Base-by-base conservation (phyloP, 1,284 basidiomycete genomes). In the Puccinia novopanici region DNA sequence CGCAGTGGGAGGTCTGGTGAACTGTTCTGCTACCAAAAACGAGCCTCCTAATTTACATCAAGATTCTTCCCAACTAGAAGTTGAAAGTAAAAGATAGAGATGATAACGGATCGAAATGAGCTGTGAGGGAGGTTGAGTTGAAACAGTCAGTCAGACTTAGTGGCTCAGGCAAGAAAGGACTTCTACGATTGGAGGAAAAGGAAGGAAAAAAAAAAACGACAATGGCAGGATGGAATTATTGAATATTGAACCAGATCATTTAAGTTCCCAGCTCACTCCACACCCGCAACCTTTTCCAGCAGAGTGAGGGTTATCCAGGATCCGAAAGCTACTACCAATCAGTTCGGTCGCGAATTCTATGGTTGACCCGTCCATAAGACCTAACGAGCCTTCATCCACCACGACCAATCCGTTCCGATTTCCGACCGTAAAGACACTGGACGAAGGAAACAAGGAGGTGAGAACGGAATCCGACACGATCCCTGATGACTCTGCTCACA, bases 341-440 rank as follows among this genome's bases (percentile, higher is more conserved):
- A 96, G 89, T 86, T 96, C 94, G 0, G 93, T 95, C 0, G 92
- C 92, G 84, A 90, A 96, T 86, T 96, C 94, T 68, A 96, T 88
- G 0, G 91, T 93, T 2, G 92, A 90, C 6, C 93, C 93, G 73
- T 92, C 92, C 54, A 96, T 86, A 22, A 96, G 88, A 6, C 89
- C 87, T 61, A 96, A 87, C 0, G 93, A 94, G 24, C 93, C 88
- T 0, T 92, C 91, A 84, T 96, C 94, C 19, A 96, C 89, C 54
- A 93, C 84, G 24, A 95, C 86, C 0, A 83, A 80, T 2, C 85
- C 84, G 22, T 42, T 52, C 45, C 61, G 57, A 48, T 75, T 52
- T 37, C 45, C 55, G 17, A 75, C 40, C 13, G 40, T 75, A 27
- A 75, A 68, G 4, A 77, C 48, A 55, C 75, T 68, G 57, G 57